Evolutionary conservation across 257 asterid species (phyloP).

Genomic region (Euphrasia confusa): DNA sequence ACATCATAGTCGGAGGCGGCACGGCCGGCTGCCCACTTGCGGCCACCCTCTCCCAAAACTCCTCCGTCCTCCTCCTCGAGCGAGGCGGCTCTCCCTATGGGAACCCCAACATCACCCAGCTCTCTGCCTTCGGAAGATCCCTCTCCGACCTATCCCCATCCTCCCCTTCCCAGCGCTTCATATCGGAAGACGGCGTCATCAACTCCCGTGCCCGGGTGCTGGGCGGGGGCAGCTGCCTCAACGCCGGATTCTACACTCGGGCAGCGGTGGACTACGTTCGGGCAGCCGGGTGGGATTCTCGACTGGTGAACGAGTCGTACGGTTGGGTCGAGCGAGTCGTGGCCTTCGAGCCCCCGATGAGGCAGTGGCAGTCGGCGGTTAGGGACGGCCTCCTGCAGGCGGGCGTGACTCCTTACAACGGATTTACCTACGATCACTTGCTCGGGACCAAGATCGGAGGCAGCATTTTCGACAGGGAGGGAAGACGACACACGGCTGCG

Average conservation of each 20-base stretch:
- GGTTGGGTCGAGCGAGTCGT: constrained; percentile 66
- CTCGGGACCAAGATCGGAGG: constrained; percentile 77
- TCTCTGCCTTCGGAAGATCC: constrained; percentile 49
- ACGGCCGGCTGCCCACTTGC: constrained; percentile 90
- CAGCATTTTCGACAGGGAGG: constrained; percentile 50
- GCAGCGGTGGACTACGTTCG: constrained; percentile 38
- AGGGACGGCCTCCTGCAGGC: constrained; percentile 56
- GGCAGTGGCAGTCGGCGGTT: constrained; percentile 71
- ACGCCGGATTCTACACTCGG: constrained; percentile 74
- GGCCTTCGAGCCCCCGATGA: constrained; percentile 57
- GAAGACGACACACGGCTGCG: constrained; percentile 72
- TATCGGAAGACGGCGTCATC: constrained; percentile 75
- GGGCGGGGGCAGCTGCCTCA: constrained; percentile 68
- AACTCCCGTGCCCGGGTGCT: constrained; percentile 63
- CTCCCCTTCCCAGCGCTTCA: constrained; percentile 76
- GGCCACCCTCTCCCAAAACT: constrained; percentile 67
- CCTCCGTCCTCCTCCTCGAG: constrained; percentile 62
- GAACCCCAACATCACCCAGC: constrained; percentile 56
- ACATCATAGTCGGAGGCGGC: constrained; percentile 76
- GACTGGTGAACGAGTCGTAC: constrained; percentile 53
- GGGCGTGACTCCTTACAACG: constrained; percentile 56
- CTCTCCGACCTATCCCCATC: constrained; percentile 51
- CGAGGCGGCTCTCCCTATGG: constrained; percentile 76
- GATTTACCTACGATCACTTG: constrained; percentile 70
- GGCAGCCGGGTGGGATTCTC: constrained; percentile 49